Base-by-base conservation (phyloP, 2,329 filamentous ascomycete genomes). In the Xylariomycetidae sp. region DNA sequence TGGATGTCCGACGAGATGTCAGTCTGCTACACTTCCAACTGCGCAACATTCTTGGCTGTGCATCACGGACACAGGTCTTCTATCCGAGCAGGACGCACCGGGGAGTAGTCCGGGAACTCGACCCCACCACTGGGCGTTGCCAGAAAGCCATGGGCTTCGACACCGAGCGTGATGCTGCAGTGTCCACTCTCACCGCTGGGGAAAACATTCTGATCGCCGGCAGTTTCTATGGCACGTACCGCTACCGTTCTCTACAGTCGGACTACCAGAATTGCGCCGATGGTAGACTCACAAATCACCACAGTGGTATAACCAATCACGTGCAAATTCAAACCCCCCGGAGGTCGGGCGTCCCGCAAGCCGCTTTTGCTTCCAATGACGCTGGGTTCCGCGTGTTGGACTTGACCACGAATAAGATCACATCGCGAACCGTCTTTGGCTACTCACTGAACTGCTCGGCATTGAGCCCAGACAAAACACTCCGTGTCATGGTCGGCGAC, bases 401-500 rank as follows among this genome's bases (percentile, higher is more conserved):
- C 43, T 51, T 81, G 8, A 56, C 57, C 24, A 74, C 75, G 4
- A 73, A 82, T 40, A 71, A 63, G 16, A 76, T 84, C 40, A 61
- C 75, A 5, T 63, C 68, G 23, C 61, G 71, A 19, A 60, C 56
- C 28, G 54, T 47, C 34, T 86, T 81, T 52, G 57, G 68, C 0
- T 71, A 74, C 44, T 68, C 82, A 3, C 67, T 87, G 39, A 90
- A 90, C 57, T 86, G 82, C 60, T 75, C 81, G 1, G 78, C 82
- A 2, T 68, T 83, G 2, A 85, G 82, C 1, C 79, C 84, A 0
- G 79, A 88, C 51, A 70, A 76, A 34, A 76, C 83, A 3, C 64
- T 89, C 45, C 78, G 85, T 30, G 75, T 79, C 12, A 69, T 88
- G 42, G 84, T 87, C 0, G 84, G 85, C 29, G 85, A 90, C 48